Conservation (phyloP, 352 stramenopile genomes). For the Globisporangium cylindrosporum region DNA sequence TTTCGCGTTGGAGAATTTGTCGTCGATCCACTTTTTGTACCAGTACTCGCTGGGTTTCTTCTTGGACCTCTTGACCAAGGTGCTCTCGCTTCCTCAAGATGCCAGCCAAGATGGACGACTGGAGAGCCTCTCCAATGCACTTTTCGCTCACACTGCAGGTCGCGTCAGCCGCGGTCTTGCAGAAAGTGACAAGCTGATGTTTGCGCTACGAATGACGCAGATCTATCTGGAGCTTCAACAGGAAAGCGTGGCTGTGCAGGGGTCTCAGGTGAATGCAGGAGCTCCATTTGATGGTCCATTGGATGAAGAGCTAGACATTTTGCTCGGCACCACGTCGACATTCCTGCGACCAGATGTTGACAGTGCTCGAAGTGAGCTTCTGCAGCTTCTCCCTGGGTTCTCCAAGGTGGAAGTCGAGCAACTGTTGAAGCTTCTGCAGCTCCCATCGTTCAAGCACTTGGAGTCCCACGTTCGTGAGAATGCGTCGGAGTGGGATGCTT, state of each 20-base stretch:
- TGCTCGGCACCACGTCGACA: slow-evolving; percentile 54
- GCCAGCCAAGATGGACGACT: slow-evolving; percentile 39
- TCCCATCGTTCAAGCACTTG: slow-evolving; percentile 81
- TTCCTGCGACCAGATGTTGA: slow-evolving; percentile 45
- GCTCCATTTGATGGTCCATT: slow-evolving; percentile 53
- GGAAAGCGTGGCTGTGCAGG: slow-evolving; percentile 31
- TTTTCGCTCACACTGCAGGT: slow-evolving; percentile 93
- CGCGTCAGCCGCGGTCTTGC: slow-evolving; percentile 94
- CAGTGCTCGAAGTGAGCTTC: slow-evolving; percentile 41
- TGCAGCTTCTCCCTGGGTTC: slow-evolving; percentile 51
- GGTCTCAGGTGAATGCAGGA: slow-evolving; percentile 29
- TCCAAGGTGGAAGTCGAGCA: slow-evolving; percentile 75
- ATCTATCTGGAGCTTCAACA: slow-evolving; percentile 84
- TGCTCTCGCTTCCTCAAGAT: slow-evolving; percentile 62
- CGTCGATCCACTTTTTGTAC: slow-evolving; percentile 98
- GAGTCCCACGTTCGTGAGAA: slow-evolving; percentile 66
- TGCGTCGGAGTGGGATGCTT: slow-evolving; percentile 65
- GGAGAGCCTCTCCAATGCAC: slow-evolving; percentile 54
- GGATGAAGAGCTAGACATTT: slow-evolving; percentile 69
- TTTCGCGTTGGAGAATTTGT: slow-evolving; percentile 93
- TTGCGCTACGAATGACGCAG: slow-evolving; percentile 94
- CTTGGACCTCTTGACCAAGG: slow-evolving; percentile 92
- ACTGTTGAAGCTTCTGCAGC: slow-evolving; percentile 73
- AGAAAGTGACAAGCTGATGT: slow-evolving; percentile 98
- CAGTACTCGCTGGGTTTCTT: slow-evolving; percentile 99